A percentile compares a stretch with the other conserved stretches of the same genome.
Evolutionary conservation across 352 stramenopile species (phyloP).

Genomic region (Aphanomyces invadans): DNA sequence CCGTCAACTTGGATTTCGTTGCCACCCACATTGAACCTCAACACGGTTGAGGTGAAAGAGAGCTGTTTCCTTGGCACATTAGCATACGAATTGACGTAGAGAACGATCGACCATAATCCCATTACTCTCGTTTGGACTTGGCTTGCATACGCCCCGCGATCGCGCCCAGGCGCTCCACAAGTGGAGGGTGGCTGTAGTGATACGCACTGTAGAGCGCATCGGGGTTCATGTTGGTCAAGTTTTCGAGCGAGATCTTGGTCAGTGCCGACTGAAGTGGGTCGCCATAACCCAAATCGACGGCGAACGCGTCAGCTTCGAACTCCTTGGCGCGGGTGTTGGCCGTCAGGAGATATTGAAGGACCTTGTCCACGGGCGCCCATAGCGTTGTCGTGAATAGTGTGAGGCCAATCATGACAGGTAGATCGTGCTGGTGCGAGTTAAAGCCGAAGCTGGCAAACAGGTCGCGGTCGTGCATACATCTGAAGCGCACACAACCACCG

Average conservation of each 20-base stretch:
- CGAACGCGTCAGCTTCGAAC: constrained; percentile 91
- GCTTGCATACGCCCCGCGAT: constrained; percentile 50
- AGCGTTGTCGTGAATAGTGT: constrained; percentile 77
- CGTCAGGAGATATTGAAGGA: constrained; percentile 66
- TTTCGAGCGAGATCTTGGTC: constrained; percentile 96
- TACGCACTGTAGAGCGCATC: constrained; percentile 93
- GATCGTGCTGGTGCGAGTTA: constrained; percentile 25
- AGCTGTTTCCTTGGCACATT: too few species aligned
- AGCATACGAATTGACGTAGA: background rate
- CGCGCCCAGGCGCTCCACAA: constrained; percentile 93
- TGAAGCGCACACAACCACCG: too few species aligned
- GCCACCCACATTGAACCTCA: too few species aligned
- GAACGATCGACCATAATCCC: background rate
- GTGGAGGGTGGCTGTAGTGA: constrained; percentile 96
- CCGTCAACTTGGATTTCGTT: too few species aligned
- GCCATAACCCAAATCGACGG: constrained; percentile 86
- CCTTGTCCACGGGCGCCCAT: constrained; percentile 73
- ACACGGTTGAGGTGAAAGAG: too few species aligned
- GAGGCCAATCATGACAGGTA: constrained; percentile 74
- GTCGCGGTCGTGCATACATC: constrained; percentile 60
- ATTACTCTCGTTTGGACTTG: background rate
- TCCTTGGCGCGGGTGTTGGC: constrained; percentile 73
- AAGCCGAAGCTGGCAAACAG: constrained; percentile 79
- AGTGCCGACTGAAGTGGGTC: constrained; percentile 89
- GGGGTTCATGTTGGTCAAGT: constrained; percentile 95